A percentile compares a stretch with the other conserved stretches of the same genome.
These are phyloP conservation scores for Fusarium praegraminearum DNA, from an alignment of 2,329 filamentous ascomycete species.

Conservation along the genomic window DNA sequence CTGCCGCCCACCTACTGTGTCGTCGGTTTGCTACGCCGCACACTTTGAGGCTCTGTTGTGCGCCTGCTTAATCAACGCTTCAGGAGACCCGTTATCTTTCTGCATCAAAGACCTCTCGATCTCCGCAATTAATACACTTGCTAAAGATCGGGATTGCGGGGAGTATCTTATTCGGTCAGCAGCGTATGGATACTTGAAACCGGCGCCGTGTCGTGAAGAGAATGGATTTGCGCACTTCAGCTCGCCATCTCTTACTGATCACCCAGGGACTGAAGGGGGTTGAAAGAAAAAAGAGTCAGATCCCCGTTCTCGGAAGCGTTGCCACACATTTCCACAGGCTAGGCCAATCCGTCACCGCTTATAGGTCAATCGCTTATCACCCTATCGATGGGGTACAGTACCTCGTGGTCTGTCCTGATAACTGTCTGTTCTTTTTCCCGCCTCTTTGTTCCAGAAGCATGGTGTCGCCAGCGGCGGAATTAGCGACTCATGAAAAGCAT, in stretches of 20 bases:
- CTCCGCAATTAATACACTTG: not conserved
- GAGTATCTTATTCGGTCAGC: not conserved
- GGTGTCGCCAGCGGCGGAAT: not conserved
- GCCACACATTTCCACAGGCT: slow-evolving; percentile 28
- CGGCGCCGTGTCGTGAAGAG: slow-evolving; percentile 27
- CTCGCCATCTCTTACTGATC: slow-evolving; percentile 19
- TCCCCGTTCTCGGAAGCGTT: slow-evolving; percentile 41
- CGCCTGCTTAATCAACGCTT: not conserved
- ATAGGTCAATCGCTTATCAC: slow-evolving; percentile 43
- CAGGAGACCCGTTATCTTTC: slow-evolving; percentile 6
- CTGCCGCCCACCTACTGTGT: slow-evolving; percentile 8
- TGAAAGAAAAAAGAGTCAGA: slow-evolving; percentile 35
- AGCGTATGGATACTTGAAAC: slow-evolving; percentile 12
- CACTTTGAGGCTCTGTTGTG: slow-evolving; percentile 35
- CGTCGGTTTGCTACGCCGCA: not conserved
- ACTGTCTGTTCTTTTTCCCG: slow-evolving; percentile 7
- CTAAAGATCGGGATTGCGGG: slow-evolving; percentile 21
- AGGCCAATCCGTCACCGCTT: slow-evolving; percentile 30
- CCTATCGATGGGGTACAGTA: slow-evolving; percentile 12
- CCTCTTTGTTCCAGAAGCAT: slow-evolving; percentile 19
- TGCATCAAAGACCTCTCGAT: slow-evolving; percentile 21
- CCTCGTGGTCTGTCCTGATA: slow-evolving; percentile 18
- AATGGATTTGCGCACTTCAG: slow-evolving; percentile 8
- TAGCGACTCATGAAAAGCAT: slow-evolving; percentile 3
- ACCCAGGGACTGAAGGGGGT: slow-evolving; percentile 3